These are phyloP conservation scores for Volutella citrinella DNA, from an alignment of 2,329 filamentous ascomycete genomes.

Conservation along the genomic window DNA sequence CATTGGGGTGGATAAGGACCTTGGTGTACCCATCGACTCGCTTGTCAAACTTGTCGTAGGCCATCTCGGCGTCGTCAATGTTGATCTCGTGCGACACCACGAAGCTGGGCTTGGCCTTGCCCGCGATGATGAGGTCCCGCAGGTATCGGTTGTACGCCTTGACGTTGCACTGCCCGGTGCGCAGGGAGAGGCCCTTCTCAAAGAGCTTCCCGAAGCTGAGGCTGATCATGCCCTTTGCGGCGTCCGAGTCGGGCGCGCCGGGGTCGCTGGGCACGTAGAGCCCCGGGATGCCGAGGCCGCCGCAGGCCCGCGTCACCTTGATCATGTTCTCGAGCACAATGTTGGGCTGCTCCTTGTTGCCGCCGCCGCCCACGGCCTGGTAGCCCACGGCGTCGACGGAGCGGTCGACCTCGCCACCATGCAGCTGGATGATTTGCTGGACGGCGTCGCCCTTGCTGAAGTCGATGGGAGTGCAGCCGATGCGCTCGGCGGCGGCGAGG, in stretches of 20 bases:
- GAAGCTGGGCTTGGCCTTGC: constrained; percentile 63
- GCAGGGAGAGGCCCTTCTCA: constrained; percentile 61
- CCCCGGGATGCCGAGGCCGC: constrained; percentile 59
- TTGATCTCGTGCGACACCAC: constrained; percentile 63
- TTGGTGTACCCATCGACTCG: constrained; percentile 66
- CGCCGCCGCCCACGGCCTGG: constrained; percentile 55
- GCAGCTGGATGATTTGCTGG: constrained; percentile 56
- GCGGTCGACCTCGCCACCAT: constrained; percentile 60
- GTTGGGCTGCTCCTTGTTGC: constrained; percentile 58
- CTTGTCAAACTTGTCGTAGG: constrained; percentile 66
- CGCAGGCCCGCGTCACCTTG: constrained; percentile 57
- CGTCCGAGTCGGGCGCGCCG: constrained; percentile 58
- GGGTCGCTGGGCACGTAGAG: constrained; percentile 52
- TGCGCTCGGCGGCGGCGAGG: constrained; percentile 56
- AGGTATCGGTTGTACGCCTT: constrained; percentile 66
- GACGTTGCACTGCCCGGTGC: constrained; percentile 65
- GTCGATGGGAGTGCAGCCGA: constrained; percentile 59
- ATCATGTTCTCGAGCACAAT: constrained; percentile 64
- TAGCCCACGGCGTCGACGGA: constrained; percentile 66
- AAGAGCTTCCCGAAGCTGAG: constrained; percentile 67
- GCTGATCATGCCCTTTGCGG: constrained; percentile 61
- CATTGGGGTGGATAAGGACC: constrained; percentile 65
- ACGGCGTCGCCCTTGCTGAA: constrained; percentile 59
- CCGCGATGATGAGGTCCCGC: constrained; percentile 62
- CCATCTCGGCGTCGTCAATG: constrained; percentile 57